Base-by-base conservation (phyloP, 495 filamentous ascomycete species). In the Aspergillus funiculosus region DNA sequence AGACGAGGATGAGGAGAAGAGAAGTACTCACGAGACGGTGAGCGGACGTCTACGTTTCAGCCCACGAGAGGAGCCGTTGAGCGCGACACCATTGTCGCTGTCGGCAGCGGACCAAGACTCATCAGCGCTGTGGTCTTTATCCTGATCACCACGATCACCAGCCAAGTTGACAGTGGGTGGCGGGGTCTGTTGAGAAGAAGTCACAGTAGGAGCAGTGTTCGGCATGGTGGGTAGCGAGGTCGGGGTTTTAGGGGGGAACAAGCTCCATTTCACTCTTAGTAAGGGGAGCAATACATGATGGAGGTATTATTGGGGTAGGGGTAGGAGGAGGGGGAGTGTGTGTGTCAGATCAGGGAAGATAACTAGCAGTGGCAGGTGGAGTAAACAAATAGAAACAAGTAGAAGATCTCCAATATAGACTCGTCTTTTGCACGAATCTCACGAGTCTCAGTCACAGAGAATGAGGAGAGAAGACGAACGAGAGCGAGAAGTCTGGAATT, bases 1-100 rank as follows among this genome's bases (percentile, higher is more conserved):
- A 31, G 27, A 14, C 22, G 15, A 28, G 24, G 8, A 5, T 18
- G n/a, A 8, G 41, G n/a, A 9, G 5, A 17, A 28, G 24, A 30
- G 21, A 13, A 14, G 38, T 43, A 68, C 69, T 29, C 55, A 72
- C 69, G 69, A 72, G 25, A 72, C 69, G 20, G 60, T 71, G 43
- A 72, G 65, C 24, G 69, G 69, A 14, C 69, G 67, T 30, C 70
- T 69, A 39, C 69, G 64, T 51, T 72, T 72, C 53, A 69, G 42
- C 9, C 55, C 57, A 15, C 61, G 61, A 39, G 53, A 51, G 39
- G 59, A 56, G 29, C 60, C 66, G 61, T 67, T 68, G 30, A 51
- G 45, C 25, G 47, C 52, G 34, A 43, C 38, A 9, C 48, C 66
- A 31, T 61, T 65, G 37, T 69, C 68, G 2, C 66, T 67, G 11